Conservation (phyloP, 768 basidiomycete genomes). For the Exidia glandulosa region DNA sequence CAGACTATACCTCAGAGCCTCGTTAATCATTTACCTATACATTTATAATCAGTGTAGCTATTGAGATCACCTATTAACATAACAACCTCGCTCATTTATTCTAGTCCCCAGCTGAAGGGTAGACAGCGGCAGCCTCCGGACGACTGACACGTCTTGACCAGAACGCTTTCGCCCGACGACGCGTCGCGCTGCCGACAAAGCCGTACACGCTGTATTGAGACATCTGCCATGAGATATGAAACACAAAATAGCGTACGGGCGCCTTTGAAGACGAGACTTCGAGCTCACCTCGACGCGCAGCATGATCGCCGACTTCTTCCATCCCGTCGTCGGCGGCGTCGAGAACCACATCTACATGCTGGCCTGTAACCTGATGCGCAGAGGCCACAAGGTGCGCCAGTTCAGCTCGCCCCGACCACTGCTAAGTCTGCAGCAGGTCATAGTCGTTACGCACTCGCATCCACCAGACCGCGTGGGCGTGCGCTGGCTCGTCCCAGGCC, state of each 20-base stretch:
- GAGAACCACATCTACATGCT: conserved; percentile 96
- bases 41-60: no score
- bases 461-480: conserved; percentile 77
- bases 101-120: no score
- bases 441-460: conserved; percentile 90
- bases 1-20: no score
- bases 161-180: no score
- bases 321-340: conserved; percentile 88
- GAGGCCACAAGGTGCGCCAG: conserved; percentile 67
- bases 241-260: conserved; percentile 3
- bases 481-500: conserved; percentile 73
- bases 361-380: conserved; percentile 64
- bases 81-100: no score
- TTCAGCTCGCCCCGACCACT: neutral
- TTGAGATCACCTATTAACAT: no score
- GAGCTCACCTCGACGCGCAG: conserved; percentile 28
- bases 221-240: neutral
- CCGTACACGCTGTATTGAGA: no score
- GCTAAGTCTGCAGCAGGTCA: conserved; percentile 42
- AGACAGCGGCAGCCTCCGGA: no score
- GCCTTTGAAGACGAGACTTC: neutral
- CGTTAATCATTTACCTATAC: no score
- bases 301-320: conserved; percentile 96
- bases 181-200: no score
- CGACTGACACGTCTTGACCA: no score